Percentiles rank a stretch among this genome's conserved stretches.
Conservation (phyloP, 768 basidiomycete genomes). For the Tephrocybe rancida region DNA sequence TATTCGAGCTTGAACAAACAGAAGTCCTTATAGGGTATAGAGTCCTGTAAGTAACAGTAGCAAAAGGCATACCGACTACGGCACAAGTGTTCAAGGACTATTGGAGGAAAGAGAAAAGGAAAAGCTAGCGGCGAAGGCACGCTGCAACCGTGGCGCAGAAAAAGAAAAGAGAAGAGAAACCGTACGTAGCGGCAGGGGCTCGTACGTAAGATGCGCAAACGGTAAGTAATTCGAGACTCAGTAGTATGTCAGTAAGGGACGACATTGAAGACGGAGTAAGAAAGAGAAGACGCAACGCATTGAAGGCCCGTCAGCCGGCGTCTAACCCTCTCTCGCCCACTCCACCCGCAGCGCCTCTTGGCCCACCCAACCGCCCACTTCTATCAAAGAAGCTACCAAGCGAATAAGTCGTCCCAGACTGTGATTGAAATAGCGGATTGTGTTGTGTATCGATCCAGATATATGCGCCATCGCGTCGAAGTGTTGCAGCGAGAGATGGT, state of each 20-base stretch:
- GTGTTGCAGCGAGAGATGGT: too few relatives aligned
- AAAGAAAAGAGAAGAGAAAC: background rate
- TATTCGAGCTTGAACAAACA: too few relatives aligned
- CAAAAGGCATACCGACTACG: too few relatives aligned
- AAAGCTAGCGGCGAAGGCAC: too few relatives aligned
- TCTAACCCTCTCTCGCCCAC: background rate
- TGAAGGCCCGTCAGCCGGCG: background rate
- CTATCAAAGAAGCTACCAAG: background rate
- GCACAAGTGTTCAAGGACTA: too few relatives aligned
- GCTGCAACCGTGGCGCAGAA: too few relatives aligned
- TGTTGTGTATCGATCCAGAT: background rate
- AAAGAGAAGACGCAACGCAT: background rate
- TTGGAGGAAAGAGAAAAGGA: too few relatives aligned
- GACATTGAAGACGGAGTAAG: background rate
- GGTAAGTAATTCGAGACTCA: background rate
- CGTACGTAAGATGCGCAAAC: background rate
- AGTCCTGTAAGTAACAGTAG: too few relatives aligned
- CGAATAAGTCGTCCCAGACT: background rate
- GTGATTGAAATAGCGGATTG: too few relatives aligned
- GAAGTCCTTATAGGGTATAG: too few relatives aligned
- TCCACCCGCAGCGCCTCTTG: background rate
- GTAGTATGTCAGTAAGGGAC: background rate
- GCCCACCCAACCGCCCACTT: constrained; percentile 2
- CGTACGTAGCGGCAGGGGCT: background rate
- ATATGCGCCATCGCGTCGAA: too few relatives aligned